A percentile compares a stretch with the other conserved stretches of the same genome.
phyloP scores from a whole-genome alignment of 495 filamentous ascomycete species.

The Trichocladium antarcticum region DNA sequence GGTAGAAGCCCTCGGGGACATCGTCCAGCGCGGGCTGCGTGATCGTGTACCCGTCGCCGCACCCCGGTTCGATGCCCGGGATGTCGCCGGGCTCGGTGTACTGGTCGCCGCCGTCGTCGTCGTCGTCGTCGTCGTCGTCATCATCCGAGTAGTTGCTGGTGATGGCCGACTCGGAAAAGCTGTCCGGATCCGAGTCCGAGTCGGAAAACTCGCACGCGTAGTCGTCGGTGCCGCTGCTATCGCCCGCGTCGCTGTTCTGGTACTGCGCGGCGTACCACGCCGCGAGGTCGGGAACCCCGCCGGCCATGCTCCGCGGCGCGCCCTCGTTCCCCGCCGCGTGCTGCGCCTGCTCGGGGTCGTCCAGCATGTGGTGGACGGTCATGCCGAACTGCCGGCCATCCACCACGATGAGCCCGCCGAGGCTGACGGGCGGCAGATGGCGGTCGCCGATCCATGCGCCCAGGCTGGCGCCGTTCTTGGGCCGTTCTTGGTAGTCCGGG shows the following conservation, averaged over 20 bases:
- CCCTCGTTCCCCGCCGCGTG: conserved; percentile 30
- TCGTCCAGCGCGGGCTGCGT: conserved; percentile 87
- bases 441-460: conserved; percentile 76
- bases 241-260: conserved; percentile 26
- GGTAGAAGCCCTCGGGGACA: conserved; percentile 68
- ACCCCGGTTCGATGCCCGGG: conserved; percentile 63
- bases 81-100: conserved; percentile 64
- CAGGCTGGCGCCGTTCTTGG: conserved; percentile 80
- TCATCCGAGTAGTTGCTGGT: conserved; percentile 37
- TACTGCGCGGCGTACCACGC: conserved; percentile 28
- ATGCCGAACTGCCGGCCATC: conserved; percentile 78
- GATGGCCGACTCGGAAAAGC: conserved; percentile 34
- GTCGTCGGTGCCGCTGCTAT: conserved; percentile 32
- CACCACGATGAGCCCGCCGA: conserved; percentile 75
- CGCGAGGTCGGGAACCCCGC: conserved; percentile 16
- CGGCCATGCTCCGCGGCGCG: conserved; percentile 19
- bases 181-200: conserved; percentile 46
- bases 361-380: conserved; percentile 93
- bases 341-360: conserved; percentile 61
- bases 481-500: conserved; percentile 58
- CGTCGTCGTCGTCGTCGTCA: conserved; percentile 33
- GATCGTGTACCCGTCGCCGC: conserved; percentile 59
- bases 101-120: conserved; percentile 33
- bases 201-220: conserved; percentile 44
- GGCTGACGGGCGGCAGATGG: conserved; percentile 79